A percentile compares a stretch with the other conserved stretches of the same genome.
These are phyloP conservation scores for Pelargonium cotyledonis DNA, from an alignment of 441 rosid genomes.

Conservation along the genomic window DNA sequence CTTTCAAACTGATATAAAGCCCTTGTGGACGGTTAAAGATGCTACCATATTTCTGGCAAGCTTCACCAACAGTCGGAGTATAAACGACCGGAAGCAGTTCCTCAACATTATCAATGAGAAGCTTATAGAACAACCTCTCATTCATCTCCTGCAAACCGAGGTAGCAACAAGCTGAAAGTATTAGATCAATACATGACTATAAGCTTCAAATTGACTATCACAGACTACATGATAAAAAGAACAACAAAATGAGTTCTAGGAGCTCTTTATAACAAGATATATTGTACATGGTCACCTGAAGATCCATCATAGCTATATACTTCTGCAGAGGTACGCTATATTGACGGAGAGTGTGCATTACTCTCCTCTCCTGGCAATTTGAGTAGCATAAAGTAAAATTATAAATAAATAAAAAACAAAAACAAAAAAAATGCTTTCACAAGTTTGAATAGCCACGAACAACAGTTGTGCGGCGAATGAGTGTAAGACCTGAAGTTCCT, in stretches of 20 bases:
- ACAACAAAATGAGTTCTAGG: background rate
- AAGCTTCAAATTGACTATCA: too few relatives aligned
- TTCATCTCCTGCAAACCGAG: slow-evolving; percentile 65
- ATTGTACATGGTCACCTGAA: slow-evolving; percentile 51
- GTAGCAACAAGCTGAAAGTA: background rate
- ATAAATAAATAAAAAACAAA: background rate
- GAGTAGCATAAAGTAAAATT: background rate
- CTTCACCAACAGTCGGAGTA: slow-evolving; percentile 97
- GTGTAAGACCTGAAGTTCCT: slow-evolving; percentile 67
- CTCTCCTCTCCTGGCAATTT: slow-evolving; percentile 56
- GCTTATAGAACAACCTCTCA: slow-evolving; percentile 86
- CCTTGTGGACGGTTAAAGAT: slow-evolving; percentile 43
- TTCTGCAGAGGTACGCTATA: slow-evolving; percentile 85
- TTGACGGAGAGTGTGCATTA: slow-evolving; percentile 79
- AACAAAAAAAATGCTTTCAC: background rate
- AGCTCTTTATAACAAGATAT: background rate
- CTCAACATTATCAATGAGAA: slow-evolving; percentile 85
- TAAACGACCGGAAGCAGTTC: slow-evolving; percentile 91
- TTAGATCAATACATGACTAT: background rate
- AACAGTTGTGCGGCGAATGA: background rate
- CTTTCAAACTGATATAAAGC: background rate
- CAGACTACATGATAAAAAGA: too few relatives aligned
- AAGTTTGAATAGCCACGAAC: background rate
- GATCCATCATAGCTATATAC: slow-evolving; percentile 89
- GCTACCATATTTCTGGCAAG: slow-evolving; percentile 97